Base-by-base conservation (phyloP, 768 basidiomycete species). In the Tricholoma hemisulphureum region DNA sequence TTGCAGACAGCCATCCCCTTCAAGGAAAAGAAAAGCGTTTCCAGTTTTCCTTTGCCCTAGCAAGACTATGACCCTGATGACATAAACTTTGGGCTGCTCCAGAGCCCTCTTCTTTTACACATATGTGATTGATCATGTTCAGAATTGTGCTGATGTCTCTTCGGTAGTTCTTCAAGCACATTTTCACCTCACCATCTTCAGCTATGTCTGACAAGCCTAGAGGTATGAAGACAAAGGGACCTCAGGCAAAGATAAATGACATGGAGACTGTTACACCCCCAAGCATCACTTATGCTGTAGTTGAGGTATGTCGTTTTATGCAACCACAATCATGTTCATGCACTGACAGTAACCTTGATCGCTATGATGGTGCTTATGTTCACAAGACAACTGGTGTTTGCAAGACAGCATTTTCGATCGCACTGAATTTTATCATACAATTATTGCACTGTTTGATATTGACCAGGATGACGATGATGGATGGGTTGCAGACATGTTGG, bases 231-330 rank as follows among this genome's bases (percentile, higher is more conserved):
- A 53, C 58, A 2, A 61, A 61, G 48, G 28, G 26, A 13, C 24
- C 51, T 31, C 51, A 61, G 35, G 60, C 51, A 3, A 58, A 51
- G 26, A 28, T 61, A 13, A 53, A 61, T 29, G 46, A 20, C 24
- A 37, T 61, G 29, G 46, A 43, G 9, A 8, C 14, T 16, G 57
- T 58, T n/a, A 58, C 41, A 5, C 28, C 28, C 14, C 20, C 51
- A 13, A 48, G 57, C 21, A 61, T 61, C 31, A 57, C 60, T 24
- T 58, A 61, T 50, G 60, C 57, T 4, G 60, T 52, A 20, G 18
- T 61, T 11, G 57, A 61, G 21, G 60, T 61, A 54, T n/a, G 52
- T 54, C n/a, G 20, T 48, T n/a, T 41, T 41, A 41, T 18, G 20
- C 24, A 35, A 31, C n/a, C 39, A 37, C 32, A 18, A 28, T 45